A percentile compares a stretch with the other conserved stretches of the same genome.
These are phyloP conservation scores for Pistacia vera DNA, from an alignment of 345 rosid species.

Conservation along the genomic window DNA sequence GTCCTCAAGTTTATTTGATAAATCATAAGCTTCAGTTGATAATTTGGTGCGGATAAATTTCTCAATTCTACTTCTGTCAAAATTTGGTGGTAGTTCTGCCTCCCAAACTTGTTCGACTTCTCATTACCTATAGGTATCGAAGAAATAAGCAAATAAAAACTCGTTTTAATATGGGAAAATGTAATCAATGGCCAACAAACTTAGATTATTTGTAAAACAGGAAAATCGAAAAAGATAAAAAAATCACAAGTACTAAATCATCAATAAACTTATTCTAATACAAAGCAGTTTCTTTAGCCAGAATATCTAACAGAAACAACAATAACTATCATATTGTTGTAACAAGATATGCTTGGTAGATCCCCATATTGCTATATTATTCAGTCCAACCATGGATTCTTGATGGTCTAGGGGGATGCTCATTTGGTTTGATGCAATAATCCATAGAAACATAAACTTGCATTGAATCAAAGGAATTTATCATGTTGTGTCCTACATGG, in stretches of 20 bases:
- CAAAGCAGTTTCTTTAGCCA: not conserved
- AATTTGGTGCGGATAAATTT: slow-evolving; percentile 48
- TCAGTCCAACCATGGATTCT: too few species aligned
- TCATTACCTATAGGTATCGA: slow-evolving; percentile 43
- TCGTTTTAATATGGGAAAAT: slow-evolving; percentile 2
- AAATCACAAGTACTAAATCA: not conserved
- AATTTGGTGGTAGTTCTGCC: slow-evolving; percentile 49
- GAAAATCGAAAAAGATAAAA: not conserved
- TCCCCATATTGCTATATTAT: not conserved
- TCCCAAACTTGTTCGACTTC: too few species aligned
- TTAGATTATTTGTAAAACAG: not conserved
- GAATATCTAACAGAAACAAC: not conserved
- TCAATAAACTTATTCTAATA: not conserved
- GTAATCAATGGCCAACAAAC: not conserved
- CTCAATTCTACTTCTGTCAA: slow-evolving; percentile 45
- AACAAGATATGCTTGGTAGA: not conserved
- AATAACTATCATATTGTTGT: not conserved
- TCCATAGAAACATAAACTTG: too few species aligned
- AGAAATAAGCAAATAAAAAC: slow-evolving; percentile 14
- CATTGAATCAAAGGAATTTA: too few species aligned
- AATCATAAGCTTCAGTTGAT: not conserved
- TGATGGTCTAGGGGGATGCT: not conserved
- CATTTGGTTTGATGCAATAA: not conserved
- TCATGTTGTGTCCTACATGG: too few species aligned
- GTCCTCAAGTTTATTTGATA: not conserved